phyloP scores from a whole-genome alignment of 78 protist genomes.

The Polysphondylium violaceum region DNA sequence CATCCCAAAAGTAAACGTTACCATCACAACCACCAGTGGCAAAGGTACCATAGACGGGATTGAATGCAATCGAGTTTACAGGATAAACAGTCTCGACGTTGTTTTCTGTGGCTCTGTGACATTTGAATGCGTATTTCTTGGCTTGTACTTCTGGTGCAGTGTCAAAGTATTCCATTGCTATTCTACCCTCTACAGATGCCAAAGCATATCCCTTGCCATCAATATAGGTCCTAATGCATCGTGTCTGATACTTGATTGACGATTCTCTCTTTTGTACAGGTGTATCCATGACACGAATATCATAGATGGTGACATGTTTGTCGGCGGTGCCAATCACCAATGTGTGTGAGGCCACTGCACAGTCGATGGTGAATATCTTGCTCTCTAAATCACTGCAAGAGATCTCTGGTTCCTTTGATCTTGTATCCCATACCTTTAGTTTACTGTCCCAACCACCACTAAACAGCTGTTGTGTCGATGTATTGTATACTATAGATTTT shows the following conservation, averaged over 20 bases:
- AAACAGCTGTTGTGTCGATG: constrained; percentile 10
- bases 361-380: constrained; percentile 75
- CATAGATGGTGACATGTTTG: constrained; percentile 82
- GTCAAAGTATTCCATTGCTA: constrained; percentile 94
- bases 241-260: constrained; percentile 90
- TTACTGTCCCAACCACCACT: constrained; percentile 94
- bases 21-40: constrained; percentile 99
- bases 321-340: constrained; percentile 88
- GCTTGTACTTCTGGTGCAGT: constrained; percentile 48
- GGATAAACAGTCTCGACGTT: constrained; percentile 90
- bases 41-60: constrained; percentile 93
- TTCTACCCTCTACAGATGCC: constrained; percentile 93
- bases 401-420: constrained; percentile 29
- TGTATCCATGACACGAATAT: constrained; percentile 74
- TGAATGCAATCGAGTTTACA: constrained; percentile 95
- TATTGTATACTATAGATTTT: constrained; percentile 22
- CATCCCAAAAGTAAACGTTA: constrained; percentile 94
- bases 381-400: neutral
- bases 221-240: constrained; percentile 75
- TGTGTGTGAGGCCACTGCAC: neutral
- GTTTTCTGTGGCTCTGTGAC: constrained; percentile 88
- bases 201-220: constrained; percentile 91
- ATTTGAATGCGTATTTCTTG: constrained; percentile 94
- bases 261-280: constrained; percentile 90
- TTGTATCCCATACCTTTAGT: constrained; percentile 90